These are phyloP conservation scores for Thalassiosira livingstoniorum DNA, from an alignment of 352 stramenopile genomes.

Conservation along the genomic window DNA sequence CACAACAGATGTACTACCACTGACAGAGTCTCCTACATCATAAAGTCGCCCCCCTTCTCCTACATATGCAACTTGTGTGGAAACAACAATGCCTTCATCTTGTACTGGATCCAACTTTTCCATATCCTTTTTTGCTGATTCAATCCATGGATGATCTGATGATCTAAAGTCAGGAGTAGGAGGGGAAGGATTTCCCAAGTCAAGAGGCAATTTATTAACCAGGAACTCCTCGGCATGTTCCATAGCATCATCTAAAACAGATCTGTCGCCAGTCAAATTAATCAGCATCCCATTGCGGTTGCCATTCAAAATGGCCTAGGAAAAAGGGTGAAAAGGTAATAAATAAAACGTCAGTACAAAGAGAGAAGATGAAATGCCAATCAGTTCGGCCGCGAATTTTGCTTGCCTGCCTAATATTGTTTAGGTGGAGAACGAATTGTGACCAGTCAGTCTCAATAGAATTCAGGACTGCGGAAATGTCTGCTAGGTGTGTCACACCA, in stretches of 20 bases:
- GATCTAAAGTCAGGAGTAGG: slow-evolving; percentile 63
- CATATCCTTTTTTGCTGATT: slow-evolving; percentile 68
- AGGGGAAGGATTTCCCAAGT: slow-evolving; percentile 36
- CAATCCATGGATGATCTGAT: slow-evolving; percentile 70
- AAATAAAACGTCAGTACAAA: slow-evolving; percentile 15
- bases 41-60: slow-evolving; percentile 82
- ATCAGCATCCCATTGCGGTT: slow-evolving; percentile 80
- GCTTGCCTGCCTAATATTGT: slow-evolving; percentile 59
- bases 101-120: slow-evolving; percentile 34
- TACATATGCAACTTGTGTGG: slow-evolving; percentile 86
- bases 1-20: slow-evolving; percentile 64
- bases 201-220: slow-evolving; percentile 63
- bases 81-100: slow-evolving; percentile 82
- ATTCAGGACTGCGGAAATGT: slow-evolving; percentile 46
- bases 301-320: slow-evolving; percentile 56
- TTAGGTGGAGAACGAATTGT: slow-evolving; percentile 63
- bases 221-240: slow-evolving; percentile 73
- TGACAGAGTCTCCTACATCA: slow-evolving; percentile 68
- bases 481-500: slow-evolving; percentile 68
- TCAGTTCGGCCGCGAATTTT: too few species aligned
- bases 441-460: slow-evolving; percentile 73
- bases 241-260: slow-evolving; percentile 64
- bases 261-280: slow-evolving; percentile 85
- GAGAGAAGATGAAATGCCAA: too few species aligned
- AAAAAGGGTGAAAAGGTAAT: slow-evolving; percentile 36